Base-by-base conservation (phyloP, 1,139 yeast genomes). In the Pichia sp. region DNA sequence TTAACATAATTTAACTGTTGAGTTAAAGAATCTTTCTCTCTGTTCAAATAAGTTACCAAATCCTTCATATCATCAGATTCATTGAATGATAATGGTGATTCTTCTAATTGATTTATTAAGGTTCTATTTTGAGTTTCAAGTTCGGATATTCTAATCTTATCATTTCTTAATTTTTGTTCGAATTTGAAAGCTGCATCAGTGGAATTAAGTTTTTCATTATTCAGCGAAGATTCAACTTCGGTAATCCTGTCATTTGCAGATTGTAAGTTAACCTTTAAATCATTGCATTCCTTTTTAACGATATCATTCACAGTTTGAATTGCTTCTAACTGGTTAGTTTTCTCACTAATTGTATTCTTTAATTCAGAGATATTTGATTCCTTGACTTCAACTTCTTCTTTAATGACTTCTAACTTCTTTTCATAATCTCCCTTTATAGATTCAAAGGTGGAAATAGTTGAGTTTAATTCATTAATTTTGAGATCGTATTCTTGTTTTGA, bases 21-120 rank as follows among this genome's bases (percentile, higher is more conserved):
- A 48, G 82, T 86, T 1, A 82, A 73, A 6, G 81, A 71, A 53
- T 88, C 96, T 61, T 85, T 85, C 58, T 87, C 95, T 53, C 85
- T 80, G 44, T 90, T 82, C 50, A 88, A 69, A 57, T 76, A 81
- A 9, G 73, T 65, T 38, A 88, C 68, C 34, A 88, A 74, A 55
- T 82, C 83, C 48, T 78, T 75, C 59, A 74, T 58, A 45, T 74
- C 76, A 39, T 62, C 68, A 24, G 60, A 62, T n/a, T 58, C 63
- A 49, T 39, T 51, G 53, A 51, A 51, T 30, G 46, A 43, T 9
- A 42, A 47, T 53, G 52, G 55, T 2, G 69, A 54, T 18, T 64
- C 59, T 52, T 87, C 95, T 37, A 88, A 66, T 62, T 86, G 95
- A 55, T 80, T 82, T 57, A 84, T 75, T 30, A 87, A 68, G 13